Base-by-base conservation (phyloP, 2,329 filamentous ascomycete species). In the Fonsecaea erecta region DNA sequence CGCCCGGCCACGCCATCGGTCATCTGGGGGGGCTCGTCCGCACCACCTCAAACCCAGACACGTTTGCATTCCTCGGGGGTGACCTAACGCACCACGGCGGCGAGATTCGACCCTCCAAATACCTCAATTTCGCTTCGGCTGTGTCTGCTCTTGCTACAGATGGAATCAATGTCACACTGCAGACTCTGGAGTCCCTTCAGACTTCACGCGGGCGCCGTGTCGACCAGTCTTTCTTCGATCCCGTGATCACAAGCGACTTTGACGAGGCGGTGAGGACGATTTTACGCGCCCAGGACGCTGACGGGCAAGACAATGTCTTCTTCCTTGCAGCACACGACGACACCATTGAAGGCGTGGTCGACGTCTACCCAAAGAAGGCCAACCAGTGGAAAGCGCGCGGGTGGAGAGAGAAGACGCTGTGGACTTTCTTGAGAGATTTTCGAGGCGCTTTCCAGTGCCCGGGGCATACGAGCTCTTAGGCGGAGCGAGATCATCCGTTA, bases 1-100 rank as follows among this genome's bases (percentile, higher is more conserved):
- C 80, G 1, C 83, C 84, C 0, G 85, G 85, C 1, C 68, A 70
- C 51, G 78, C 80, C 0, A 73, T 82, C 11, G 82, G 81, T 1
- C 83, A 85, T 69, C 75, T 84, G n/a, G 80, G 78, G 63, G 84
- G 76, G 1, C 75, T 86, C 0, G 83, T 80, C 1, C 75, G 83
- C 5, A 81, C 78, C 0, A 76, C 76, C 0, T 70, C 72, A 1
- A 73, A 82, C 8, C 72, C 81, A 18, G 52, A 59, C 12, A 71
- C 74, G 0, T 85, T 84, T 69, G 76, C 84, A 24, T 77, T 84
- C 69, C 80, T 84, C 74, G 83, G 80, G 16, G 82, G 80, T 11
- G 83, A 85, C 70, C 73, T 77, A 3, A 78, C 76, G 24, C 82
- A 84, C 65, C 78, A 83, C 60, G 73, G 72, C 0, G 75, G 74